phyloP scores from a whole-genome alignment of 805 yeast genomes.

The Candida sakaeoensis region DNA sequence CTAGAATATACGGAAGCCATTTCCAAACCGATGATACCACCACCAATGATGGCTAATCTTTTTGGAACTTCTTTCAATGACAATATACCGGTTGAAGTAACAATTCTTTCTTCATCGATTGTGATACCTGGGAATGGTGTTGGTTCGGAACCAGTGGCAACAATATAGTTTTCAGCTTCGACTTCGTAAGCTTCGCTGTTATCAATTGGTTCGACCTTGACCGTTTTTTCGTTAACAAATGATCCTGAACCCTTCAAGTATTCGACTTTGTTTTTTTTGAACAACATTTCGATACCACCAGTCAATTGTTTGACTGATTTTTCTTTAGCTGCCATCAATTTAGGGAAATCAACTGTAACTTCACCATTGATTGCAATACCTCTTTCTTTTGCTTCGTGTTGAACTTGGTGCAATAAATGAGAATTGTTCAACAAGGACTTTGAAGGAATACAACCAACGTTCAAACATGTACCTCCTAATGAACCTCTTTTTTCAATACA shows the following conservation, averaged over 20 bases:
- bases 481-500: conserved; percentile 96
- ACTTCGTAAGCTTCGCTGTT: conserved; percentile 78
- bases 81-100: conserved; percentile 90
- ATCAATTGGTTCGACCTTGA: conserved; percentile 81
- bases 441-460: conserved; percentile 99
- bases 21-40: conserved; percentile 98
- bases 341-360: conserved; percentile 68
- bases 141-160: conserved; percentile 98
- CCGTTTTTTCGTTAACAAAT: conserved; percentile 73
- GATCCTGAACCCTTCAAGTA: conserved; percentile 94
- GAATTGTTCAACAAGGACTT: conserved; percentile 94
- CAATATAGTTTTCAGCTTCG: conserved; percentile 78
- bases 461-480: conserved; percentile 97
- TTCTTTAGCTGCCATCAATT: conserved; percentile 90
- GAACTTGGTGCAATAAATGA: conserved; percentile 83
- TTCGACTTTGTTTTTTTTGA: conserved; percentile 92
- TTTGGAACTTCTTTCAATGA: conserved; percentile 87
- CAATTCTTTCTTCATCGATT: conserved; percentile 95
- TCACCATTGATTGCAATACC: conserved; percentile 84
- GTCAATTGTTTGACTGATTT: conserved; percentile 86
- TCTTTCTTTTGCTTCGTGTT: conserved; percentile 77
- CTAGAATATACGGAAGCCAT: conserved; percentile 98
- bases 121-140: conserved; percentile 98
- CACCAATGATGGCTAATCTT: conserved; percentile 90
- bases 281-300: conserved; percentile 88